Evolutionary conservation across 805 yeast species (phyloP).

Genomic region (Barnettozyma populi): DNA sequence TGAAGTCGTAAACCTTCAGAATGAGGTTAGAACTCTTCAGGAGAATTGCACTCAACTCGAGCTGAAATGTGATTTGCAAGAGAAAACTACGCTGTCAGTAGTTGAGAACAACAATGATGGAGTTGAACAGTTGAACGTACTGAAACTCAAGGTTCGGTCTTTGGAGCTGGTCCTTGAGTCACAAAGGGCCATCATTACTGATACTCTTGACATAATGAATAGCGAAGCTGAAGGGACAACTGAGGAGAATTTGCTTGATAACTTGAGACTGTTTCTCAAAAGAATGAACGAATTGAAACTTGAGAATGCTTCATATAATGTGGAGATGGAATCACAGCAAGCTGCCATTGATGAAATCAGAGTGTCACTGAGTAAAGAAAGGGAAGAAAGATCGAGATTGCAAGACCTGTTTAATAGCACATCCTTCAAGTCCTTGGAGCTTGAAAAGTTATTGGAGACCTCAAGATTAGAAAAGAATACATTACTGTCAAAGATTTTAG

Average conservation of each 20-base stretch:
- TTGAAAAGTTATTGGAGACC: background rate
- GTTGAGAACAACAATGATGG: background rate
- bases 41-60: background rate
- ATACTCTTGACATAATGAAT: background rate
- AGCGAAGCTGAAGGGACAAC: background rate
- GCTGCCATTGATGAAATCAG: background rate
- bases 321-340: background rate
- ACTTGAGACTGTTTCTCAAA: background rate
- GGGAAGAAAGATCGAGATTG: background rate
- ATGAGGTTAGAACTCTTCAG: background rate
- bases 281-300: background rate
- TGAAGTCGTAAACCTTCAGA: background rate
- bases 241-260: background rate
- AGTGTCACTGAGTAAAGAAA: background rate
- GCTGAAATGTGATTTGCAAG: background rate
- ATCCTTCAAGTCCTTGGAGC: background rate
- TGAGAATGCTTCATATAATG: background rate
- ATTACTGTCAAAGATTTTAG: background rate
- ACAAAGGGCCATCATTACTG: background rate
- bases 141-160: background rate
- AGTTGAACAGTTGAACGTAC: background rate
- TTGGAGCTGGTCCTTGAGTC: background rate
- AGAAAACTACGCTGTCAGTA: background rate
- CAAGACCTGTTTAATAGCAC: background rate
- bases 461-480: background rate